These are phyloP conservation scores for Chlorella ohadii DNA, from an alignment of 139 green algal genomes.

Conservation along the genomic window DNA sequence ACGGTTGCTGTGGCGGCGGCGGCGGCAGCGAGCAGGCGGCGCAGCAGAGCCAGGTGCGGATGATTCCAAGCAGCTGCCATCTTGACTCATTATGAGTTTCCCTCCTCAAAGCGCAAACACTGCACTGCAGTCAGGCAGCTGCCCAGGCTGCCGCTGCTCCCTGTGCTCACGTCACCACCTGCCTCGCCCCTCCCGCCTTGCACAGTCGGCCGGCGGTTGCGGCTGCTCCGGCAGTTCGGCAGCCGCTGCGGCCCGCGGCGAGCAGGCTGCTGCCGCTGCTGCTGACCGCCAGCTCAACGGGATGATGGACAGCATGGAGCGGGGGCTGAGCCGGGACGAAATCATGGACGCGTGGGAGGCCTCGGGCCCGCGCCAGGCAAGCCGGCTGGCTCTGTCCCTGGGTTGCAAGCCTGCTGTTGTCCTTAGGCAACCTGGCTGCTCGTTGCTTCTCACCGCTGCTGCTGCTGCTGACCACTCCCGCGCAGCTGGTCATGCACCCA, in stretches of 20 bases:
- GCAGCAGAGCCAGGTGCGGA: not conserved
- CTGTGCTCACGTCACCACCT: not conserved
- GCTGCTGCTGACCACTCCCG: too few relatives aligned
- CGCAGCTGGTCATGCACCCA: too few relatives aligned
- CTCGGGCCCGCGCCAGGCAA: not conserved
- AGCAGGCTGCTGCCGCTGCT: not conserved
- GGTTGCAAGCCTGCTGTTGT: too few relatives aligned
- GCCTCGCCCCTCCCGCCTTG: not conserved
- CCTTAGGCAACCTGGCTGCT: too few relatives aligned
- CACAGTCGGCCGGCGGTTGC: not conserved
- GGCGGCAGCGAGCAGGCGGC: not conserved
- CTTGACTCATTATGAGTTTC: too few relatives aligned
- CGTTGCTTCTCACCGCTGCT: too few relatives aligned
- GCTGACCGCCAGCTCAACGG: not conserved
- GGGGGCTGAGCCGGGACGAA: not conserved
- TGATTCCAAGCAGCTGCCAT: too few relatives aligned
- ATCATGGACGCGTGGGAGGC: not conserved
- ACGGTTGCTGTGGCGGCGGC: not conserved
- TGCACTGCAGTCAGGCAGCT: too few relatives aligned
- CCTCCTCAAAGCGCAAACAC: too few relatives aligned
- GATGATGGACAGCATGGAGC: constrained; percentile 16
- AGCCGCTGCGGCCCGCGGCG: not conserved
- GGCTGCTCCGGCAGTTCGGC: not conserved
- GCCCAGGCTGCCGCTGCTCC: too few relatives aligned
- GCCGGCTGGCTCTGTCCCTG: too few relatives aligned